Conservation (phyloP, 208 protist species). For the Herpetomonas tarakana region DNA sequence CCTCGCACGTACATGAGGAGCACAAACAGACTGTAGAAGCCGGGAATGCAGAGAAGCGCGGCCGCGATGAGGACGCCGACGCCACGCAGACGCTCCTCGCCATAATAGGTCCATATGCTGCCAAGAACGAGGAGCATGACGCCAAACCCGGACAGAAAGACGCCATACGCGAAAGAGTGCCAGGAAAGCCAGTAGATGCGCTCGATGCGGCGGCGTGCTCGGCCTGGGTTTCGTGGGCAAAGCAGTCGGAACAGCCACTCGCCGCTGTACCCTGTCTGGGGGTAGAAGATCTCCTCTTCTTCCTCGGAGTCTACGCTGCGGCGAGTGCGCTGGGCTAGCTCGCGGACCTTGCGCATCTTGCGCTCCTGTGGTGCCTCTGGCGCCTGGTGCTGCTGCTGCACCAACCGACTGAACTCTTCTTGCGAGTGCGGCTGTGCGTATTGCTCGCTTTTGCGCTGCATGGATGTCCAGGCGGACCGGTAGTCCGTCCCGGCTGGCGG, state of each 20-base stretch:
- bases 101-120: constrained; percentile 18
- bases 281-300: constrained; percentile 51
- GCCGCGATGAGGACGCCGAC: constrained; percentile 40
- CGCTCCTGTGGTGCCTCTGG: no score
- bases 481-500: not conserved
- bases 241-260: constrained; percentile 45
- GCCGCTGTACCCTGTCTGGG: constrained; percentile 15
- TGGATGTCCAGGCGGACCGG: not conserved
- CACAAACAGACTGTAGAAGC: constrained; percentile 67
- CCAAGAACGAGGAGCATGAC: constrained; percentile 41
- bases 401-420: not conserved
- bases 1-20: constrained; percentile 62
- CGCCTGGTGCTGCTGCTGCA: not conserved
- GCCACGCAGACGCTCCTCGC: constrained; percentile 35
- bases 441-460: not conserved
- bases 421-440: not conserved
- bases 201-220: constrained; percentile 54
- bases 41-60: constrained; percentile 49
- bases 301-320: constrained; percentile 36
- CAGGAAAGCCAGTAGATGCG: constrained; percentile 76
- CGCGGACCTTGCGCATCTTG: constrained; percentile 6
- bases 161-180: constrained; percentile 47
- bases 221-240: constrained; percentile 36
- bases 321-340: not conserved
- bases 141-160: constrained; percentile 69